Evolutionary conservation across 257 asterid genomes (phyloP), one percentile per base, ranked within the genome.

Genomic region (Echites panduratus): DNA sequence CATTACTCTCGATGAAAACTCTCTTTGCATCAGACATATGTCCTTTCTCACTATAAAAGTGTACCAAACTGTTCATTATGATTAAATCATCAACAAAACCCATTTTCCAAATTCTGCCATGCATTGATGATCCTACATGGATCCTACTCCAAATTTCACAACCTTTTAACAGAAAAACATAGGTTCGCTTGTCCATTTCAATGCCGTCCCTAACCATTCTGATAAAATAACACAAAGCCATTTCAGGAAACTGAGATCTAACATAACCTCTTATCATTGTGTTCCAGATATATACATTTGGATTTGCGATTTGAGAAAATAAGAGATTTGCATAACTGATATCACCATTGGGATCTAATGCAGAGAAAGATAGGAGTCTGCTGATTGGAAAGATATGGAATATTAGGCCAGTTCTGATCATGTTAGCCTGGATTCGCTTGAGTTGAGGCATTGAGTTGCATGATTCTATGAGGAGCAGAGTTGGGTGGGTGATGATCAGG

Each of bases 201-300:
- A 81, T 79, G 16, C 71, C 67, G 64, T 81, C 87, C 56, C 68
- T 64, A 70, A 89, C 78, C 97, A 91, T 88, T 84, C 87, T 78
- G 66, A 74, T 76, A 59, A 87, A 91, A 78, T 82, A 71, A 35
- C 75, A 56, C 45, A 91, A 75, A 12, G 90, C 95, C 83, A 75
- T 50, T 32, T 76, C 85, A 44, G 81, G 84, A 41, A 79, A 26
- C 6, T 79, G 82, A 32, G 75, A 84, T 75, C 80, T 89, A 70
- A 80, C 86, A 68, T 80, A 84, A 38, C 97, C 93, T 75, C 95
- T 88, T 7, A 89, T 83, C 70, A 91, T 84, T 17, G 93, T 88
- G 66, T 91, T 91, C 96, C 96, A 91, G 52, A 89, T 87, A 77
- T 89, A 91, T 64, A 78, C 85, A 76, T 89, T 91, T 38, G 93